Conservation (phyloP, 1,139 yeast genomes). For the Oligophagozyma castellii region DNA sequence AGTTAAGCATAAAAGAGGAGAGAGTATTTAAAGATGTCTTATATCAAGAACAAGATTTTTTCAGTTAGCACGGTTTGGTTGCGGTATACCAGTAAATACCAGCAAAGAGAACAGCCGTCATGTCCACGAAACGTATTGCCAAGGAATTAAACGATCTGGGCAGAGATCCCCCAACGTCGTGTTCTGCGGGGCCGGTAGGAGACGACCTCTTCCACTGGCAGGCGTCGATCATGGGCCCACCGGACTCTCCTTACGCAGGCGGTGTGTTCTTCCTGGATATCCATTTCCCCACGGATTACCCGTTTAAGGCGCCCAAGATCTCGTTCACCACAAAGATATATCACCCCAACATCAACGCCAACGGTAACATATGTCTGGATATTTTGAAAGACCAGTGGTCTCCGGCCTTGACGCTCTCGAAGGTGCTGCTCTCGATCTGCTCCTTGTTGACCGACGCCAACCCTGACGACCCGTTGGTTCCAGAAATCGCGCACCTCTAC, state of each 20-base stretch:
- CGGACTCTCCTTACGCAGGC: slow-evolving; percentile 87
- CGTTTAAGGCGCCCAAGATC: slow-evolving; percentile 88
- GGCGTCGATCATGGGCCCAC: slow-evolving; percentile 92
- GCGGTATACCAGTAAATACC: too few relatives aligned
- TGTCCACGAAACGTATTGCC: slow-evolving; percentile 76
- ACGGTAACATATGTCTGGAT: slow-evolving; percentile 47
- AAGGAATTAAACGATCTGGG: slow-evolving; percentile 92
- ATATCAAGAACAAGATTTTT: too few relatives aligned
- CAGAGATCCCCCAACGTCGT: slow-evolving; percentile 97
- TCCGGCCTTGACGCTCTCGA: slow-evolving; percentile 67
- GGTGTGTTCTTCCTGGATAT: slow-evolving; percentile 86
- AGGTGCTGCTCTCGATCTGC: slow-evolving; percentile 78
- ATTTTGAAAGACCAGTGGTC: slow-evolving; percentile 50
- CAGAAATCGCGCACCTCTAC: slow-evolving; percentile 94
- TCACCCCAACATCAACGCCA: slow-evolving; percentile 82
- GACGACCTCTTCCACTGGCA: slow-evolving; percentile 96
- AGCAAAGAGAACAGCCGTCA: too few relatives aligned
- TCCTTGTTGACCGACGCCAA: slow-evolving; percentile 92
- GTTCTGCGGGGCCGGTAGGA: slow-evolving; percentile 98
- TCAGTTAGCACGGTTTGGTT: too few relatives aligned
- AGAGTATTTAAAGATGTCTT: too few relatives aligned
- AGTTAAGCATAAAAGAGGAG: too few relatives aligned
- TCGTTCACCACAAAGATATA: slow-evolving; percentile 82
- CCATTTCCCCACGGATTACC: slow-evolving; percentile 91
- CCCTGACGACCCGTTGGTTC: slow-evolving; percentile 98